These are phyloP conservation scores for Helotiales sp. DNA, from an alignment of 2,329 filamentous ascomycete species.

Conservation along the genomic window DNA sequence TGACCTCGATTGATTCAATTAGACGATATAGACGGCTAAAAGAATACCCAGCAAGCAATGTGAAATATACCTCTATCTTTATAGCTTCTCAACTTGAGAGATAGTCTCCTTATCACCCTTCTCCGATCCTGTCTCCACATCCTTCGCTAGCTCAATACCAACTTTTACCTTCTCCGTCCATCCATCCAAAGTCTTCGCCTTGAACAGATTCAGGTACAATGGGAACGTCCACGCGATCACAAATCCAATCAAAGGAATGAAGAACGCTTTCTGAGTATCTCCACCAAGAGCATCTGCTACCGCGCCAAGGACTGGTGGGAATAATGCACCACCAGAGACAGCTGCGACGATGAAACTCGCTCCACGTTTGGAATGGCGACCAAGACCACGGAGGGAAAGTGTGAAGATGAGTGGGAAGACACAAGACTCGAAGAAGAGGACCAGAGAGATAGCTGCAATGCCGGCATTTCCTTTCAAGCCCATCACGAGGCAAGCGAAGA, in stretches of 20 bases:
- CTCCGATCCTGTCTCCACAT: constrained; percentile 19
- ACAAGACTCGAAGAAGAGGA: constrained; percentile 76
- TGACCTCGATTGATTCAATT: too few relatives aligned
- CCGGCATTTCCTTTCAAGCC: constrained; percentile 44
- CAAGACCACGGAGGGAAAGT: constrained; percentile 76
- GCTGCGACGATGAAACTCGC: constrained; percentile 69
- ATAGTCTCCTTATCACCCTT: constrained; percentile 12
- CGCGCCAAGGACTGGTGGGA: constrained; percentile 27
- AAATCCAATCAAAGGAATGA: constrained; percentile 30
- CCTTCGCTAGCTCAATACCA: constrained; percentile 22
- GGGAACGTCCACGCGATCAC: constrained; percentile 24
- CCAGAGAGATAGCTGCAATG: constrained; percentile 63
- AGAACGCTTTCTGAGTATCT: constrained; percentile 27
- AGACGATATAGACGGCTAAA: too few relatives aligned
- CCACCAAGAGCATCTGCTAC: constrained; percentile 25
- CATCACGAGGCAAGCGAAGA: constrained; percentile 45
- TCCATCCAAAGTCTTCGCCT: constrained; percentile 27
- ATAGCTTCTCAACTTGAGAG: constrained; percentile 22
- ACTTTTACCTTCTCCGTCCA: constrained; percentile 31
- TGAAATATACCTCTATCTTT: not conserved
- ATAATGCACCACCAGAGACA: constrained; percentile 29
- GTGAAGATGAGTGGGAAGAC: constrained; percentile 83
- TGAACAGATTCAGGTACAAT: constrained; percentile 28
- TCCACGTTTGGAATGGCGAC: constrained; percentile 75
- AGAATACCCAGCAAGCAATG: not conserved